Conservation (phyloP, 176 grass and related monocot species). For the Oryza brachyantha region DNA sequence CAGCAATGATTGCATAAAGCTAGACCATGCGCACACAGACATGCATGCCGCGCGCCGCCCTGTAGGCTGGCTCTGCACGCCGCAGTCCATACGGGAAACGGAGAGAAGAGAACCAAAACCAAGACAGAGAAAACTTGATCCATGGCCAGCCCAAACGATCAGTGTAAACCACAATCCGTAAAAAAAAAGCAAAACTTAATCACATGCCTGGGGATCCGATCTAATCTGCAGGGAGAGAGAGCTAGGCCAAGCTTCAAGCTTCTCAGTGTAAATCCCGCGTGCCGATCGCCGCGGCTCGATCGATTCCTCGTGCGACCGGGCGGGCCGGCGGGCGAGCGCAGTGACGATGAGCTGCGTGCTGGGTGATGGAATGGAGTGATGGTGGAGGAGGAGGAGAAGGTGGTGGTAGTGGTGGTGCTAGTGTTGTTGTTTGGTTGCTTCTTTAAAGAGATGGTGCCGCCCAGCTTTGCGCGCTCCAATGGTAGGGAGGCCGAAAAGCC, state of each 20-base stretch:
- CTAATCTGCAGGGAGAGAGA: conserved; percentile 18
- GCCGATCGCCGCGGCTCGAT: neutral
- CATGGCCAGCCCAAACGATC: neutral
- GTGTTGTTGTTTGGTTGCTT: conserved; percentile 41
- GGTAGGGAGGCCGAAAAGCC: conserved; percentile 52
- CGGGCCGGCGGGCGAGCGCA: conserved; percentile 15
- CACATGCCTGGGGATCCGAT: conserved; percentile 29
- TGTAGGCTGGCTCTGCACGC: conserved; percentile 13
- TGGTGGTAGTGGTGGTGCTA: conserved; percentile 32
- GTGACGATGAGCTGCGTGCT: conserved; percentile 42
- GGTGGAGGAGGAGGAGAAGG: neutral
- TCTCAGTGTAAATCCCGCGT: conserved; percentile 22
- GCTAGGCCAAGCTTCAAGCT: conserved; percentile 22
- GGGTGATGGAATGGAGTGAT: conserved; percentile 3
- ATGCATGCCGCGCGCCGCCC: conserved; percentile 35
- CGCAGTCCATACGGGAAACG: neutral
- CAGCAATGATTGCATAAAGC: conserved; percentile 35
- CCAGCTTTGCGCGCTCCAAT: conserved; percentile 74
- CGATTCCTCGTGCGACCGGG: neutral
- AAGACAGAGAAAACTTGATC: conserved; percentile 7
- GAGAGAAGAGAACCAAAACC: conserved; percentile 12
- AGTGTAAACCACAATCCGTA: neutral
- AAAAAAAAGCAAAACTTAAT: neutral
- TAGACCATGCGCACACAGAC: neutral
- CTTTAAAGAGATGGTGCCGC: conserved; percentile 47